Conservation (phyloP, 1,139 yeast species). For the Blastobotrys capitulatus region DNA sequence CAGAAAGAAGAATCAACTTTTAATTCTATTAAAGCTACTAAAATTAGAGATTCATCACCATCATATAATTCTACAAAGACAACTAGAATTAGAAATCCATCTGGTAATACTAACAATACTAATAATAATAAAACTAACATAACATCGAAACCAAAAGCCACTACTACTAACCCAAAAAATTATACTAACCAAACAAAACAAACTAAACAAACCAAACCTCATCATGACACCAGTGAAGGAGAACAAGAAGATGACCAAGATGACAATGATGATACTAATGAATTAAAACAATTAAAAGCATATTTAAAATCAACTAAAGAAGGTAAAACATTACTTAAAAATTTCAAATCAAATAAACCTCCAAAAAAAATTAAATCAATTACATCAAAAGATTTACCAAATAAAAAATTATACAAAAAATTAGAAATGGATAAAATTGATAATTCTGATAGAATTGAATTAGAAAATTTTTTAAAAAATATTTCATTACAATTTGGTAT, state of each 20-base stretch:
- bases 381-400: constrained; percentile 12
- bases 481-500: constrained; percentile 28
- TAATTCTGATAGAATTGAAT: constrained; percentile 22
- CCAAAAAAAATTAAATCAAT: not conserved
- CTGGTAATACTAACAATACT: not conserved
- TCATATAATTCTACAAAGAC: too few relatives aligned
- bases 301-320: not conserved
- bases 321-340: constrained; percentile 5
- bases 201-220: too few relatives aligned
- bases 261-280: not conserved
- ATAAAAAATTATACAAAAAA: constrained; percentile 17
- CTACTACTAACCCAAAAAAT: too few relatives aligned
- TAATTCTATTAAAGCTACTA: not conserved
- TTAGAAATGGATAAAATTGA: constrained; percentile 29
- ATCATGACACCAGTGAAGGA: too few relatives aligned
- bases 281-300: constrained; percentile 5
- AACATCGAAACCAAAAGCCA: too few relatives aligned
- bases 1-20: too few relatives aligned
- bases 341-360: not conserved
- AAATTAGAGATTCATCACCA: not conserved
- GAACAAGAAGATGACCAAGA: too few relatives aligned
- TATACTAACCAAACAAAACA: not conserved
- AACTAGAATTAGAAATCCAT: too few relatives aligned
- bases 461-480: constrained; percentile 32
- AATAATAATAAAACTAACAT: not conserved